Evolutionary conservation across 441 rosid genomes (phyloP).

Genomic region (Erodium moschatum): DNA sequence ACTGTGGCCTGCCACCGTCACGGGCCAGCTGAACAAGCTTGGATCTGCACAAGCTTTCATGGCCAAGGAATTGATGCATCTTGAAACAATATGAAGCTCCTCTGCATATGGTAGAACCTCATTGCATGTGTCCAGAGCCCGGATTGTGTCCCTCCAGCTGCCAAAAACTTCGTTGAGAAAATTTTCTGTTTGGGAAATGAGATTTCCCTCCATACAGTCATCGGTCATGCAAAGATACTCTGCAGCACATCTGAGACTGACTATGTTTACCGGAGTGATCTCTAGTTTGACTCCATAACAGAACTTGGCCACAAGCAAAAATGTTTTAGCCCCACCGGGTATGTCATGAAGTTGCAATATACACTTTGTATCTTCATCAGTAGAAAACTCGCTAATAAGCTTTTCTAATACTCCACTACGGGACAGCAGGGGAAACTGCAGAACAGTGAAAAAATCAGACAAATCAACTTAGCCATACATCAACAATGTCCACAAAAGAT

Average conservation of each 20-base stretch:
- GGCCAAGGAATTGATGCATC: constrained; percentile 71
- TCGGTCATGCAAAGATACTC: constrained; percentile 77
- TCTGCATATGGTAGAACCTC: constrained; percentile 57
- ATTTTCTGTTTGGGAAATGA: constrained; percentile 52
- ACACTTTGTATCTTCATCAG: constrained; percentile 34
- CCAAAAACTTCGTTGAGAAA: constrained; percentile 52
- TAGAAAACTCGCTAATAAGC: constrained; percentile 36
- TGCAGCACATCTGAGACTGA: constrained; percentile 71
- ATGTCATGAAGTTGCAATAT: constrained; percentile 50
- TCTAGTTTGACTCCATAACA: constrained; percentile 36
- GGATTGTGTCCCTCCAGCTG: constrained; percentile 64
- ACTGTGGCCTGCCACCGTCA: constrained; percentile 25
- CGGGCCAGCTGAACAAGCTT: constrained; percentile 60
- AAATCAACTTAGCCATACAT: too few species aligned
- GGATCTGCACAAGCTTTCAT: constrained; percentile 70
- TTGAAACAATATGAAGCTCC: constrained; percentile 66
- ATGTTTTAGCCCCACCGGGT: constrained; percentile 71
- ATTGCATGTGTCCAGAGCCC: constrained; percentile 63
- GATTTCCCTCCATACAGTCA: constrained; percentile 62
- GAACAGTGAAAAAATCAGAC: not conserved
- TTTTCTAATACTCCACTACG: constrained; percentile 59
- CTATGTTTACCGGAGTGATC: constrained; percentile 50
- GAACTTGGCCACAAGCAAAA: constrained; percentile 46
- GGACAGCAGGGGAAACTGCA: constrained; percentile 79
- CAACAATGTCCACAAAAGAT: not conserved